Base-by-base conservation (phyloP, 2,329 filamentous ascomycete genomes). In the Arthroderma uncinatum region DNA sequence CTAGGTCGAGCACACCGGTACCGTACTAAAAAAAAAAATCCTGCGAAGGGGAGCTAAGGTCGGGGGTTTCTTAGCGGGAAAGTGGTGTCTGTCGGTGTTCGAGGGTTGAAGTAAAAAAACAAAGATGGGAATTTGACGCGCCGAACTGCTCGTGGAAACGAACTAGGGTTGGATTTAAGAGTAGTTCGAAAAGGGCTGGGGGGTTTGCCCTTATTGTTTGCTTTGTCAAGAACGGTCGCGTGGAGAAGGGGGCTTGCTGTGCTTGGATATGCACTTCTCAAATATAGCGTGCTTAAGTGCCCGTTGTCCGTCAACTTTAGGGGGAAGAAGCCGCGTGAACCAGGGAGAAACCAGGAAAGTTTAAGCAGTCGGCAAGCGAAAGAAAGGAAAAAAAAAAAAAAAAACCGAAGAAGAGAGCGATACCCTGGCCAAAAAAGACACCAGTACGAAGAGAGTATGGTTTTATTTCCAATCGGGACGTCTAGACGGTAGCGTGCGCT, bases 241-340 rank as follows among this genome's bases (percentile, higher is more conserved):
- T 53, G 50, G 36, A 37, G 36, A 37, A 39, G 50, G 50, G 33
- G 36, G 16, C 23, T 39, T 36, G 19, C n/a, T 53, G 50, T 53
- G 30, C 34, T 53, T 53, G 50, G 50, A 39, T 53, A 39, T 53
- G 33, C 36, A 53, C 16, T 53, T 53, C 36, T 53, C 50, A 39
- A 53, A 53, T 25, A 53, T 53, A 53, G 50, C 50, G 50, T 53
- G 50, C 50, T 53, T 53, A 53, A 37, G 50, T 53, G 50, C 36
- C 50, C 36, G 34, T 25, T 37, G 53, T 55, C 36, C 39, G 53
- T 42, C 34, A 42, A 55, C 34, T 47, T 39, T 47, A 44, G 53
- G 53, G 33, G 36, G 28, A 55, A 47, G 34, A 55, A 30, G 53
- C 53, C 36, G 53, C 39, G 39, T 40, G 53, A 33, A 55, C 36